phyloP scores from a whole-genome alignment of 192 early-diverging fungal genomes.

The Dispira simplex region DNA sequence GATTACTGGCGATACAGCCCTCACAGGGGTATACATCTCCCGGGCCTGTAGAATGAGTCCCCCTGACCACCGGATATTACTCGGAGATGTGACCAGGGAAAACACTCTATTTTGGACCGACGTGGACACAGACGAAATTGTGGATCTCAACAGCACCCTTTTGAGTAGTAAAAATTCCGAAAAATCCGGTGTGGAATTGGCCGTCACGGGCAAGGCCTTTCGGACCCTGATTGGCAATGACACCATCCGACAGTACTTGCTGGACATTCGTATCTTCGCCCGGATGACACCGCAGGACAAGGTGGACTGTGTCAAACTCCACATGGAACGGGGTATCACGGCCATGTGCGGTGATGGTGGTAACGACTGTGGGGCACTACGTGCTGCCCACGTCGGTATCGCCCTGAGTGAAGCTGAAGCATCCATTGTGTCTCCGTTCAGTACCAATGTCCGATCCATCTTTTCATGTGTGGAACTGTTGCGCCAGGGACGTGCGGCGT shows the following conservation, averaged over 20 bases:
- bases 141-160: conserved; percentile 19
- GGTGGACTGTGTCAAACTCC: conserved; percentile 49
- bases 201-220: conserved; percentile 55
- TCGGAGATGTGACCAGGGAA: conserved; percentile 35
- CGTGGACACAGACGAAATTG: conserved; percentile 30
- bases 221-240: conserved; percentile 25
- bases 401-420: conserved; percentile 69
- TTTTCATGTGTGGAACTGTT: conserved; percentile 55
- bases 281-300: conserved; percentile 71
- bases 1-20: conserved; percentile 70
- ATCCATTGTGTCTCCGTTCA: conserved; percentile 77
- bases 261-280: conserved; percentile 59
- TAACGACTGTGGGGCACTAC: conserved; percentile 72
- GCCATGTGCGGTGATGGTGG: conserved; percentile 85
- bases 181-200: conserved; percentile 36
- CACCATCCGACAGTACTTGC: conserved; percentile 33
- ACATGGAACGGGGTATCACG: conserved; percentile 64
- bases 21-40: conserved; percentile 58
- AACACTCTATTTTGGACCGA: conserved; percentile 35
- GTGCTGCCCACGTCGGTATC: conserved; percentile 64
- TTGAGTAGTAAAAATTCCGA: conserved; percentile 15
- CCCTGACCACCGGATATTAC: conserved; percentile 26
- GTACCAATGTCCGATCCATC: conserved; percentile 40
- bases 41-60: conserved; percentile 46
- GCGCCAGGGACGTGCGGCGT: conserved; percentile 51